A percentile compares a stretch with the other conserved stretches of the same genome.
Conservation (phyloP, 2,329 filamentous ascomycete species). For the Fragosphaeria purpurea region DNA sequence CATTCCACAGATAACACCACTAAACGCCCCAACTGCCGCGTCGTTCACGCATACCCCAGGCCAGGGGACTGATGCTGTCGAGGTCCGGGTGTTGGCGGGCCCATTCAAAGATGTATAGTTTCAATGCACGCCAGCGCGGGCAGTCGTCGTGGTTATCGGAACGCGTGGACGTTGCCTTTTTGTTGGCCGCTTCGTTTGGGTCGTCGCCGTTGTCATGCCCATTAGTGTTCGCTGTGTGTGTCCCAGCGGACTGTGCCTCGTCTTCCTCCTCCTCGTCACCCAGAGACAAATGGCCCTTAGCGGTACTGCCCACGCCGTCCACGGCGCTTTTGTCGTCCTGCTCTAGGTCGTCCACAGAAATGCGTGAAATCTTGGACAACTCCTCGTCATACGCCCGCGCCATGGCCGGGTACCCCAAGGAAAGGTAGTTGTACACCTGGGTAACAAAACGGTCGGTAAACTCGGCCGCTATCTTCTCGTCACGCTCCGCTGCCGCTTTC, state of each 20-base stretch:
- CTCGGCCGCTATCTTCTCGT: slow-evolving; percentile 50
- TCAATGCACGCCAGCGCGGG: slow-evolving; percentile 73
- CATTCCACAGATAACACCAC: too few relatives aligned
- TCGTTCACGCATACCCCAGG: slow-evolving; percentile 59
- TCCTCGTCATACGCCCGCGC: slow-evolving; percentile 78
- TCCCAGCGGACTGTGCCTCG: slow-evolving; percentile 8
- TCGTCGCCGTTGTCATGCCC: neutral
- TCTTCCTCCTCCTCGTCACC: slow-evolving; percentile 41
- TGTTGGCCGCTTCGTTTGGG: neutral
- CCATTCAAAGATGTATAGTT: slow-evolving; percentile 81
- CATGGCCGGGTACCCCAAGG: slow-evolving; percentile 79
- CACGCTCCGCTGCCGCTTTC: slow-evolving; percentile 38
- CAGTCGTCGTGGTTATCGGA: slow-evolving; percentile 40
- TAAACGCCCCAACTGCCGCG: slow-evolving; percentile 65
- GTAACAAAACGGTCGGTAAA: slow-evolving; percentile 81
- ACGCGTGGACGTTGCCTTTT: neutral
- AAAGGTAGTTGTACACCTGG: slow-evolving; percentile 95
- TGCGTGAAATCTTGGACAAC: slow-evolving; percentile 67
- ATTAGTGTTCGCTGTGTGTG: neutral
- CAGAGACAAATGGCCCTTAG: slow-evolving; percentile 69
- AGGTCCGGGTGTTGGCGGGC: slow-evolving; percentile 75
- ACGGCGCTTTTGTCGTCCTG: slow-evolving; percentile 54
- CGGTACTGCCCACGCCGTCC: slow-evolving; percentile 26
- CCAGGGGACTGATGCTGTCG: slow-evolving; percentile 45
- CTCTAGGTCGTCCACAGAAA: slow-evolving; percentile 58